These are phyloP conservation scores for Epipyxis sp. DNA, from an alignment of 108 stramenopile genomes.

Conservation along the genomic window DNA sequence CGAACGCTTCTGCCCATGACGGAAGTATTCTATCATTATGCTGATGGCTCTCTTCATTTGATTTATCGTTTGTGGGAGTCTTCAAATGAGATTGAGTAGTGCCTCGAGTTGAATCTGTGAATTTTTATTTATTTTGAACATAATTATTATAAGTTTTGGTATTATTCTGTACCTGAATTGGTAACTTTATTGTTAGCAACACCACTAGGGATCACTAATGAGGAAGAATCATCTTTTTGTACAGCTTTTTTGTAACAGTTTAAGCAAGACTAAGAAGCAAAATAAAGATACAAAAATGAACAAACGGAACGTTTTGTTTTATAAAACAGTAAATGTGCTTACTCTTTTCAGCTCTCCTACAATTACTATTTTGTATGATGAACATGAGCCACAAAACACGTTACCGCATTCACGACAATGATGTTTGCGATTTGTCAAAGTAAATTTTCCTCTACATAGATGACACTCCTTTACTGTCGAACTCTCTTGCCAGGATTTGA, in stretches of 20 bases:
- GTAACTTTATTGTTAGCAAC: background rate
- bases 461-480: background rate
- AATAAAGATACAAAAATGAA: background rate
- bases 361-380: background rate
- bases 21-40: too few relatives aligned
- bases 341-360: background rate
- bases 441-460: background rate
- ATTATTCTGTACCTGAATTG: background rate
- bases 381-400: background rate
- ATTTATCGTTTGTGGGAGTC: background rate
- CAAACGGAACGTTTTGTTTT: background rate
- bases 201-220: background rate
- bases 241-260: background rate
- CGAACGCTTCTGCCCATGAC: background rate
- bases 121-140: background rate
- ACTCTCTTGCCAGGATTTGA: background rate
- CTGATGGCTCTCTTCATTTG: too few relatives aligned
- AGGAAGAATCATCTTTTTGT: background rate
- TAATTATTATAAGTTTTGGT: background rate
- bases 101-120: background rate
- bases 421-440: background rate
- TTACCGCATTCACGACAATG: slow-evolving; percentile 3
- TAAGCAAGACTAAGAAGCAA: background rate
- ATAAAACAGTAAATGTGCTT: background rate
- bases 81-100: background rate